A percentile compares a stretch with the other conserved stretches of the same genome.
Conservation (phyloP, 1,139 yeast genomes). For the Pichia sp. region DNA sequence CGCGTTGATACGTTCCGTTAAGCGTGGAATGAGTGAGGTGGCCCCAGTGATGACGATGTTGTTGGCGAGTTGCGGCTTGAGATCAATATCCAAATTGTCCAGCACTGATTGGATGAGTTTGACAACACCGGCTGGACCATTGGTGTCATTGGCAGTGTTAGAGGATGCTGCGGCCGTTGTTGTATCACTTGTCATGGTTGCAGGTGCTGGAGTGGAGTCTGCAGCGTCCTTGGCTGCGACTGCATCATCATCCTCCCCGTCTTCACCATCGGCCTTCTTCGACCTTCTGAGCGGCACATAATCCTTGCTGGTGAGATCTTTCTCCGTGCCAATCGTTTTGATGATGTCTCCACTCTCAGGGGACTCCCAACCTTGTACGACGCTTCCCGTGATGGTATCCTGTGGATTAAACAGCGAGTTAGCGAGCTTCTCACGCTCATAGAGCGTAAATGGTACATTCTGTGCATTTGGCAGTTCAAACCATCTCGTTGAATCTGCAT, state of each 20-base stretch:
- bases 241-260: constrained; percentile 22
- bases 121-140: constrained; percentile 33
- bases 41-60: constrained; percentile 93
- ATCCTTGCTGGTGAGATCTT: constrained; percentile 36
- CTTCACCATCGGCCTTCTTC: constrained; percentile 31
- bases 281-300: constrained; percentile 68
- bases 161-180: no score
- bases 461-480: constrained; percentile 82
- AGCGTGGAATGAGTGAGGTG: constrained; percentile 76
- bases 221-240: no score
- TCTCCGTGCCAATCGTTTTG: constrained; percentile 18
- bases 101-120: constrained; percentile 66
- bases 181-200: no score
- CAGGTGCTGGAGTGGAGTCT: no score
- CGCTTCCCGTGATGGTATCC: constrained; percentile 21
- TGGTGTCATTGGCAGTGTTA: neutral
- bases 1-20: constrained; percentile 70
- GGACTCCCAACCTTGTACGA: constrained; percentile 27
- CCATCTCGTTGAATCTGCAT: constrained; percentile 32
- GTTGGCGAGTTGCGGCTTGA: constrained; percentile 85
- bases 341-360: constrained; percentile 24
- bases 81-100: constrained; percentile 74
- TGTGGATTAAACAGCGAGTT: constrained; percentile 69
- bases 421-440: constrained; percentile 61
- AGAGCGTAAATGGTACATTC: constrained; percentile 39